phyloP scores from a whole-genome alignment of 177 flowering plant species.

The Vitis hybrid region DNA sequence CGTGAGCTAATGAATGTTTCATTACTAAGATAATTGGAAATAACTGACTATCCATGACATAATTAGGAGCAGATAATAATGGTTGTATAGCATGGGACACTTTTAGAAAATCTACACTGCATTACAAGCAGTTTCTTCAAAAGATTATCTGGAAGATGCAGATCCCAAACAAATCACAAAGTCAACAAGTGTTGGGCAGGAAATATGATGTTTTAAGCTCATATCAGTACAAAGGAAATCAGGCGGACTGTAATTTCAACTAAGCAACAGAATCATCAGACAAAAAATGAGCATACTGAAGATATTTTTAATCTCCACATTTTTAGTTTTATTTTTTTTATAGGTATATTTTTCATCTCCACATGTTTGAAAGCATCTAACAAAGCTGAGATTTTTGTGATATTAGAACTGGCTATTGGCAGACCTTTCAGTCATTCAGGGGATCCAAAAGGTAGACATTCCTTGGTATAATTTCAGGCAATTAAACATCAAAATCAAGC shows the following conservation, averaged over 20 bases:
- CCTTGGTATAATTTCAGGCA: too few species aligned
- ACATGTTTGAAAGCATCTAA: not conserved
- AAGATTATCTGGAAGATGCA: not conserved
- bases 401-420: too few species aligned
- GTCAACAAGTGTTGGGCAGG: not conserved
- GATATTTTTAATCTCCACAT: not conserved
- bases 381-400: not conserved
- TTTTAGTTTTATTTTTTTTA: not conserved
- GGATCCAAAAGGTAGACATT: too few species aligned
- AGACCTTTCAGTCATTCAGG: too few species aligned
- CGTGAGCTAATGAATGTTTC: too few species aligned
- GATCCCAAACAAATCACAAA: not conserved
- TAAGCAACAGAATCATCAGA: not conserved
- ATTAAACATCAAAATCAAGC: too few species aligned
- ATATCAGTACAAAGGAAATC: not conserved
- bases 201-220: too few species aligned
- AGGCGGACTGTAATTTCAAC: not conserved
- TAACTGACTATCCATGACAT: too few species aligned
- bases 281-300: not conserved
- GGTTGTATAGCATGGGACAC: too few species aligned
- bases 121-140: not conserved
- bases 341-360: not conserved
- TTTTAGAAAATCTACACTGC: not conserved
- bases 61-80: too few species aligned
- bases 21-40: too few species aligned